Conservation (phyloP, 805 yeast species). For the Candida silvatica region DNA sequence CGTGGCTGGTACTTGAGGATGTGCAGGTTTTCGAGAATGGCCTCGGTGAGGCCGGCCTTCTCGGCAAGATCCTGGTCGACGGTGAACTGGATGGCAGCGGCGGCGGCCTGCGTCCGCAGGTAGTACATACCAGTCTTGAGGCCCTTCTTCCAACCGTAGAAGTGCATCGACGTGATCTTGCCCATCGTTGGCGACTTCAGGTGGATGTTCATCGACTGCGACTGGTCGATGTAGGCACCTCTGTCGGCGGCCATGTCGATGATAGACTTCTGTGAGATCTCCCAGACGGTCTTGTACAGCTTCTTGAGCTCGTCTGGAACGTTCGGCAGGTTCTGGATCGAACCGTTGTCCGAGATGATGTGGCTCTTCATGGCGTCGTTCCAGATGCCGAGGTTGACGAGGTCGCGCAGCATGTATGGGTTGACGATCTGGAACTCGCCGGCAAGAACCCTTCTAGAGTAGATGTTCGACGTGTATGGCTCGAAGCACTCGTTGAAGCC, state of each 20-base stretch:
- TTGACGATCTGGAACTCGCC: constrained; percentile 60
- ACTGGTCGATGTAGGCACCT: constrained; percentile 75
- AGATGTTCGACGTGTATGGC: constrained; percentile 55
- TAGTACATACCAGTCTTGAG: constrained; percentile 99
- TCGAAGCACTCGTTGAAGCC: constrained; percentile 58
- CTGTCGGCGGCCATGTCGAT: constrained; percentile 83
- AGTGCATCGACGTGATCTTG: constrained; percentile 95
- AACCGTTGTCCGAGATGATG: constrained; percentile 49
- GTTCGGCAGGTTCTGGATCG: constrained; percentile 45
- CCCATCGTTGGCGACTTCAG: constrained; percentile 95
- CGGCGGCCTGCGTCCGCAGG: constrained; percentile 95
- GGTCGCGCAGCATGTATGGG: constrained; percentile 48
- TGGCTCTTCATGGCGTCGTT: constrained; percentile 47
- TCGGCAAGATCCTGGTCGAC: constrained; percentile 43
- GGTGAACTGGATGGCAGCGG: constrained; percentile 94
- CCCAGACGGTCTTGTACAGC: constrained; percentile 78
- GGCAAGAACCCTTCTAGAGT: constrained; percentile 53
- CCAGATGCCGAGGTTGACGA: constrained; percentile 53
- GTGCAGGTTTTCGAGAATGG: constrained; percentile 16
- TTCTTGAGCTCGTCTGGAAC: constrained; percentile 47
- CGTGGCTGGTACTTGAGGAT: constrained; percentile 27
- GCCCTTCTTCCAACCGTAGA: constrained; percentile 98
- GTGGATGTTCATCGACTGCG: constrained; percentile 90
- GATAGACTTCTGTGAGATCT: constrained; percentile 75
- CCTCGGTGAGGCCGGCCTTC: constrained; percentile 20